phyloP scores from a whole-genome alignment of 257 asterid species.

The Nicotiana tabacum region DNA sequence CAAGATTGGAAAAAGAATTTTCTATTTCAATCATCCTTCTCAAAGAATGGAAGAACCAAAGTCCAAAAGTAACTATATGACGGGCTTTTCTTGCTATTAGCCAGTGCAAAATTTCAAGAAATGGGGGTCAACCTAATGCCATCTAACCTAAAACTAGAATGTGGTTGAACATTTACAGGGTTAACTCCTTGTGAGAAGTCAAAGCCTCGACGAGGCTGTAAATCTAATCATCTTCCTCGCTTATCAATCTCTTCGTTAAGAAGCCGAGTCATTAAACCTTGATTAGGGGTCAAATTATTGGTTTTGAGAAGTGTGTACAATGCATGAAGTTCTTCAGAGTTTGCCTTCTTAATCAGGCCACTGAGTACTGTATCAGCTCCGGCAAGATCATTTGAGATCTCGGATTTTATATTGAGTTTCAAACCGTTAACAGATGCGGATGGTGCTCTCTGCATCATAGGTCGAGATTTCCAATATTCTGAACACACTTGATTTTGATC shows the following conservation, averaged over 20 bases:
- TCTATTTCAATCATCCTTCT: slow-evolving; percentile 6
- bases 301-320: slow-evolving; percentile 43
- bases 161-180: slow-evolving; percentile 39
- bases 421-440: slow-evolving; percentile 23
- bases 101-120: slow-evolving; percentile 24
- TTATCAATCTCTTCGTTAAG: slow-evolving; percentile 54
- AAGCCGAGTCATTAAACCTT: slow-evolving; percentile 44
- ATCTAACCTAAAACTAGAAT: slow-evolving; percentile 32
- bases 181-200: slow-evolving; percentile 17
- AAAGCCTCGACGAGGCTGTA: slow-evolving; percentile 14
- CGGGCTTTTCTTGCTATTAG: slow-evolving; percentile 26
- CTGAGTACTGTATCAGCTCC: slow-evolving; percentile 34
- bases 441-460: slow-evolving; percentile 69
- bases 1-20: background rate
- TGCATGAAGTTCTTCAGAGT: slow-evolving; percentile 57
- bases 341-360: slow-evolving; percentile 69
- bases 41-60: slow-evolving; percentile 20
- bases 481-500: slow-evolving; percentile 55
- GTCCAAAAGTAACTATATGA: slow-evolving; percentile 21
- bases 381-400: slow-evolving; percentile 30
- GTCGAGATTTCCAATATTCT: slow-evolving; percentile 85
- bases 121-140: slow-evolving; percentile 16
- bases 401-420: slow-evolving; percentile 30
- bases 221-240: slow-evolving; percentile 32
- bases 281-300: slow-evolving; percentile 35